These are phyloP conservation scores for Pisolithus orientalis DNA, from an alignment of 768 basidiomycete genomes.

Conservation along the genomic window DNA sequence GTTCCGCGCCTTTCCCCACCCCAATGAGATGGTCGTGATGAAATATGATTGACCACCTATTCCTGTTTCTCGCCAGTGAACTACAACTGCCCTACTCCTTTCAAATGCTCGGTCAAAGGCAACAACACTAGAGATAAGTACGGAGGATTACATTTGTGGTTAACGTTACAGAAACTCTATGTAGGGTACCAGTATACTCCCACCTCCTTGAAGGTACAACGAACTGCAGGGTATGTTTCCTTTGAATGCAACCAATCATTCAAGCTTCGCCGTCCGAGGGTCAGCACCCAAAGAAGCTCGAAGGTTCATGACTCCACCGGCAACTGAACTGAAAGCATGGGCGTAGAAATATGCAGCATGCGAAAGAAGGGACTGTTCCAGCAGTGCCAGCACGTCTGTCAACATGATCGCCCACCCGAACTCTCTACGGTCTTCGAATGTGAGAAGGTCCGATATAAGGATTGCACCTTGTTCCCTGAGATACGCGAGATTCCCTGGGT, in stretches of 20 bases:
- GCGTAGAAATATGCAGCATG: slow-evolving; percentile 38
- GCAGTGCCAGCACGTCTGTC: slow-evolving; percentile 36
- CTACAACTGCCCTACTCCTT: too few species aligned
- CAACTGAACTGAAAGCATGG: slow-evolving; percentile 33
- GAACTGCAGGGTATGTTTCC: too few species aligned
- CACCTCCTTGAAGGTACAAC: too few species aligned
- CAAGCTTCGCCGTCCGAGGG: slow-evolving; percentile 34
- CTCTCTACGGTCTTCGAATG: slow-evolving; percentile 31
- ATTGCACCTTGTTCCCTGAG: slow-evolving; percentile 32
- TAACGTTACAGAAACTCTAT: too few species aligned
- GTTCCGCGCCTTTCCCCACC: too few species aligned
- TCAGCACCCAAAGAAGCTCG: slow-evolving; percentile 36
- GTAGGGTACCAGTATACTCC: too few species aligned
- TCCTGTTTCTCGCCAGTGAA: too few species aligned
- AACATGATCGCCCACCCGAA: slow-evolving; percentile 39
- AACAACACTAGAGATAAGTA: too few species aligned
- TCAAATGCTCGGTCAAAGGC: too few species aligned
- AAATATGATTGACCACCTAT: too few species aligned
- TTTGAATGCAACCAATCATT: slow-evolving; percentile 11
- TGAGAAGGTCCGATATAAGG: slow-evolving; percentile 36
- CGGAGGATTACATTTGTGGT: too few species aligned
- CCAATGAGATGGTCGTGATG: too few species aligned
- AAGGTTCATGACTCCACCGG: slow-evolving; percentile 37
- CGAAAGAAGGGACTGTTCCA: slow-evolving; percentile 35
- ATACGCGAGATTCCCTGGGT: slow-evolving; percentile 24